Base-by-base conservation (phyloP, 768 basidiomycete species). In the Boletus barrowsii region DNA sequence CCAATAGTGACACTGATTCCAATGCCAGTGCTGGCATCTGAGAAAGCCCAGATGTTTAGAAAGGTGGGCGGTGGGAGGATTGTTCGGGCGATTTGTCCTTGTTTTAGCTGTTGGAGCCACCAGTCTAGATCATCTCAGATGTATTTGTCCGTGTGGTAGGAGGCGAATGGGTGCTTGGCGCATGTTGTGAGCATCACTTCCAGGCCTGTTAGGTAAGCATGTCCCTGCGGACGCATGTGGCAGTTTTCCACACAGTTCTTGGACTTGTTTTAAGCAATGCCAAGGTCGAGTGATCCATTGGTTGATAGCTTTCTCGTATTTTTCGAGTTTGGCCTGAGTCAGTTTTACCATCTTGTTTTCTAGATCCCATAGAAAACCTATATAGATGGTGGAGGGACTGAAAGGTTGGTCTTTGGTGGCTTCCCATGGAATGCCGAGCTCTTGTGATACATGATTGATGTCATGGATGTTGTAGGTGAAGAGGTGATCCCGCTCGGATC, bases 201-300 rank as follows among this genome's bases (percentile, higher is more conserved):
- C 24, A 24, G 24, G 3, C 24, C 3, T 24, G 73, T 77, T 53
- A 80, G 70, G 57, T 75, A 76, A 0, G 77, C 71, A 3, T 20
- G 10, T 2, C 44, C 2, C 72, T 65, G n/a, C 67, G 70, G 70
- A 3, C 74, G 29, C 0, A 76, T 63, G 57, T 2, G 56, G 41
- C 0, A 61, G 5, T 26, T 59, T 63, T 0, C 53, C 44, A 13
- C 58, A 55, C 0, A 62, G 29, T 20, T 52, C 6, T 6, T 54
- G 26, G 0, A 62, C 42, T 0, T 62, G 35, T 22, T 57, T 17
- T 0, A 57, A 42, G 1, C 10, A 14, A 29, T 62, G 61, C 1
- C 15, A 3, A 3, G 10, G 0, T 36, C n/a, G n/a, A n/a, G n/a
- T n/a, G n/a, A n/a, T n/a, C n/a, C n/a, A n/a, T n/a, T 10, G 1